Evolutionary conservation across 2,329 filamentous ascomycete species (phyloP), one percentile per base, ranked within the genome.

Genomic region (Dothistroma pini): DNA sequence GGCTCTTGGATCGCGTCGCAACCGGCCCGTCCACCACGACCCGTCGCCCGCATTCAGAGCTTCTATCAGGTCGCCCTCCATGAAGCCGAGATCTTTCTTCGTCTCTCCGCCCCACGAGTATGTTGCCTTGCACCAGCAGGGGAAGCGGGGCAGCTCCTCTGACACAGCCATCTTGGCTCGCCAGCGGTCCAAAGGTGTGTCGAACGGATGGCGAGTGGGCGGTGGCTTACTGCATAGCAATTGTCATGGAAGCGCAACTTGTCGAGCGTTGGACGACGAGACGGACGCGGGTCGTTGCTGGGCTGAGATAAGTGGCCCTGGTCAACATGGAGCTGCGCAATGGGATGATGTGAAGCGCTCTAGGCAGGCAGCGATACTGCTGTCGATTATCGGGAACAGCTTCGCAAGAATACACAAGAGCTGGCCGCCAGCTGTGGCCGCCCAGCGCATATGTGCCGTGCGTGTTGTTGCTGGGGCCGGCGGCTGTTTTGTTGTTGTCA

Each of bases 41-140:
- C 95, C 95, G 78, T 99, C 95, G 65, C 95, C 95, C 21, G 95
- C 95, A 75, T 99, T 99, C 57, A 99, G 83, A 73, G 93, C 97
- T 84, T 99, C 95, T 75, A 99, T 99, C 68, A 99, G 78, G 77
- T 99, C 95, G 66, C 95, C 95, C 77, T 99, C 95, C 69, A 99
- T 89, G 77, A 99, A 99, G 16, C 95, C 95, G 60, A 99, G 83
- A 74, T 99, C 95, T 75, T 89, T 87, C 80, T 96, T 96, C 25
- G 89, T 93, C 87, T 76, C 75, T 59, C 75, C 75, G 49, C 75
- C 75, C 74, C 74, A 76, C 32, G 74, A 76, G 60, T 76, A 76
- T n/a, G 75, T 74, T 4, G 75, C 75, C 59, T 70, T 72, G 65
- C 73, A 75, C 75, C 75, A 76, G 70, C 75, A 76, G 12, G 75